Base-by-base conservation (phyloP, 1,284 basidiomycete genomes). In the Ceratobasidium sp. region DNA sequence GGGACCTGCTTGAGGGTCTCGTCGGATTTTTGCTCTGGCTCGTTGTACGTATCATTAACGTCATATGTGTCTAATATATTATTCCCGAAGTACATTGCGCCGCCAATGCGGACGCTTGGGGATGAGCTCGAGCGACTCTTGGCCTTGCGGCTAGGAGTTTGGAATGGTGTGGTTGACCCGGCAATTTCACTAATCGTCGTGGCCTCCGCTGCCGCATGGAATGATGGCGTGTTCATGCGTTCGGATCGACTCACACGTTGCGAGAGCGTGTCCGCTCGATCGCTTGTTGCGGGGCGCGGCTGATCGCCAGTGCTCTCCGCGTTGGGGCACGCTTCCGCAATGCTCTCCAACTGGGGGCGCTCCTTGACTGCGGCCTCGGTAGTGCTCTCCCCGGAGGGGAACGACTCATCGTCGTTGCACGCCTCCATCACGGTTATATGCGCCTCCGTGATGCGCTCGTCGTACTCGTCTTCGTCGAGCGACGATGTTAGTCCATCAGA, bases 1-100 rank as follows among this genome's bases (percentile, higher is more conserved):
- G 10, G 8, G 18, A 21, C 12, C 14, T 28, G 39, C 28, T 55
- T 55, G 8, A 60, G 23, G 2, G 41, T 60, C 41, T 60, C 58
- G n/a, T 60, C 58, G 6, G 58, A 60, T 9, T 23, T 32, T 28
- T 55, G 52, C 36, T 59, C 57, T 18, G 57, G 57, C 28, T 60
- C 58, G 10, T n/a, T 45, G 18, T 30, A 39, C 14, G 36, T 39
- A 39, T 8, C 26, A 45, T 14, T 32, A 16, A 32, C 9, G 39
- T 28, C 16, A 28, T 46, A 14, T 46, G 10, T 30, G 1, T 26
- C 3, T 45, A 43, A 12, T 59, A 59, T 39, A 59, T 43, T 28
- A 2, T 12, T 23, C 18, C 3, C 18, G 57, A 59, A 59, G 16
- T 21, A 59, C 57, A 23, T 39, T 23, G 36, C 23, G 16, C 57